Evolutionary conservation across 169 alveolate genomes (phyloP).

Genomic region (Plasmodium fragile): DNA sequence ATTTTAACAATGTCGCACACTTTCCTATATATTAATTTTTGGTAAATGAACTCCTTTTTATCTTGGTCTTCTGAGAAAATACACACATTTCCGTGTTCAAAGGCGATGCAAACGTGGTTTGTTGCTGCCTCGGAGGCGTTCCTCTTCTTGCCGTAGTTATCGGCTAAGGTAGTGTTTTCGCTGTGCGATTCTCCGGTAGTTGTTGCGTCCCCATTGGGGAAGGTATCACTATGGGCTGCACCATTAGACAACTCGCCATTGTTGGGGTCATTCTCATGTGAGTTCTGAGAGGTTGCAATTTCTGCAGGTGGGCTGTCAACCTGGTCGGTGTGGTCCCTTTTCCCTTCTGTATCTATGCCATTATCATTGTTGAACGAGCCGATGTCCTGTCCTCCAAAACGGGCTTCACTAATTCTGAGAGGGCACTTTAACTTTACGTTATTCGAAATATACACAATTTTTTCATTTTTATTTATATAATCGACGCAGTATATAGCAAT

Average conservation of each 20-base stretch:
- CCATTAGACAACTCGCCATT: neutral
- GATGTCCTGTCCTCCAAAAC: neutral
- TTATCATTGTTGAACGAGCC: constrained; percentile 6
- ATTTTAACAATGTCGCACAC: constrained; percentile 69
- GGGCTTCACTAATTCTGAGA: neutral
- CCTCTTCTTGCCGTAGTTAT: neutral
- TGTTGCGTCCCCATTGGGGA: neutral
- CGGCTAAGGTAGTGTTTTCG: neutral
- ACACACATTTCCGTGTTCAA: constrained; percentile 77
- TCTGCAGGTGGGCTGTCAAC: neutral
- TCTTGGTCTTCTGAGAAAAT: constrained; percentile 44
- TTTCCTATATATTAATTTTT: constrained; percentile 72
- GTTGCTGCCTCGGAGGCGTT: neutral
- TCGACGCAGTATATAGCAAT: constrained; percentile 35
- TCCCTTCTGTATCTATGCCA: neutral
- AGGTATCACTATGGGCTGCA: neutral
- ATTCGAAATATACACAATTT: constrained; percentile 65
- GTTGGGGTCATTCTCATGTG: neutral
- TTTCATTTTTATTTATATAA: constrained; percentile 50
- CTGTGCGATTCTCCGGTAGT: neutral
- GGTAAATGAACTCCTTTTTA: constrained; percentile 34
- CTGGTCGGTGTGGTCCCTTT: neutral
- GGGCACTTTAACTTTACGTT: constrained; percentile 40
- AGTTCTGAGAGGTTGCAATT: neutral
- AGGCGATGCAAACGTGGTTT: constrained; percentile 72